Evolutionary conservation across 73 alveolate genomes (phyloP), one percentile per base, ranked within the genome.

Genomic region (Durusdinium trenchii): DNA sequence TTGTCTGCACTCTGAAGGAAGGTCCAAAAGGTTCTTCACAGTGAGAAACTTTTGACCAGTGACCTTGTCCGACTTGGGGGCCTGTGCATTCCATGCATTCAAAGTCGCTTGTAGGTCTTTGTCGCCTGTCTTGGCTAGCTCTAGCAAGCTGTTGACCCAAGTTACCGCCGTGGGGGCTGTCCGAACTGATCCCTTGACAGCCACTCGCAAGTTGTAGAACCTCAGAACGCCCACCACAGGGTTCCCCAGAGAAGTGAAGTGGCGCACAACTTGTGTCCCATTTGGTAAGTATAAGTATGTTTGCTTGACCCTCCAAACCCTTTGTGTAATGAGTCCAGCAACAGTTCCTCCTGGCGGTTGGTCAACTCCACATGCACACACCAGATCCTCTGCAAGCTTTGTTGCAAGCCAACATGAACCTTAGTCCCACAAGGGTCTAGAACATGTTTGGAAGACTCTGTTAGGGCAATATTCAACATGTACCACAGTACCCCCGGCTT

Each of bases 71-170:
- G 45, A 7, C 47, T 48, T 81, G 64, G 92, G 48, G 26, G 92
- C 92, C 60, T 38, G 54, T 38, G 86, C 60, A 43, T 76, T 76
- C 86, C 86, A 76, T 43, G 86, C 2, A 38, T 76, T 76, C 60
- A 76, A 20, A 12, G 38, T 43, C n/a, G 40, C n/a, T 76, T 43
- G 61, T 36, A 43, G 5, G 38, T 76, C 86, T 42, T 30, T 47
- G 73, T 46, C 92, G 5, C 71, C 71, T 14, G 48, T 0, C 30
- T 10, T 16, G 51, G 93, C 45, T 32, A 82, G 30, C n/a, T 82
- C 71, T 50, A 47, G 9, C 47, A 82, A 12, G 50, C 93, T 82
- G 73, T 32, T 40, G n/a, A 82, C 93, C 93, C 93, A 82, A 35
- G 50, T 48, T 12, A 48, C 71, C 18, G 93, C 93, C 28, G 67